Percentiles rank a stretch among this genome's conserved stretches.
Conservation (phyloP, 2,329 filamentous ascomycete genomes). For the Ceratocystis destructans region DNA sequence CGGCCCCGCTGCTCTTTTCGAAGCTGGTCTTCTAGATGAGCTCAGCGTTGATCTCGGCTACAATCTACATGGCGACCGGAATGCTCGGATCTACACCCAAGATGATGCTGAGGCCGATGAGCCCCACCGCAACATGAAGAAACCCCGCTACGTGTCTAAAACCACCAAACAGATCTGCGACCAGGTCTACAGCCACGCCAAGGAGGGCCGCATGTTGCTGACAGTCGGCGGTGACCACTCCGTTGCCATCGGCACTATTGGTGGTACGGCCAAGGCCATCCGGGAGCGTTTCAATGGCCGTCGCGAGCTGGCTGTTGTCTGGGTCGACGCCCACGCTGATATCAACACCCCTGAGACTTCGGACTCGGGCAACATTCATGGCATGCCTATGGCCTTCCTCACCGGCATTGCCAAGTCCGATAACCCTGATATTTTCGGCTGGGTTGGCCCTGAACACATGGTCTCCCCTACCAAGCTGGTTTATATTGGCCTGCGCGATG, state of each 20-base stretch:
- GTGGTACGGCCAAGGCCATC: conserved; percentile 72
- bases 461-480: conserved; percentile 72
- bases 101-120: conserved; percentile 60
- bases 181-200: conserved; percentile 79
- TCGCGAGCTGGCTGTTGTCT: conserved; percentile 84
- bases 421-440: conserved; percentile 71
- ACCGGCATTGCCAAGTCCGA: conserved; percentile 71
- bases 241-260: conserved; percentile 87
- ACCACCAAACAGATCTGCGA: conserved; percentile 67
- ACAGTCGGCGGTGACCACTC: conserved; percentile 94
- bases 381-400: conserved; percentile 91
- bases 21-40: conserved; percentile 72
- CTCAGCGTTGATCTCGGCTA: conserved; percentile 77
- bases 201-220: conserved; percentile 70
- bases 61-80: conserved; percentile 69
- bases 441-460: conserved; percentile 61
- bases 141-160: conserved; percentile 69
- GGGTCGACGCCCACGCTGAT: conserved; percentile 96
- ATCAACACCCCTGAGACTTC: conserved; percentile 93
- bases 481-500: conserved; percentile 89
- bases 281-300: conserved; percentile 57
- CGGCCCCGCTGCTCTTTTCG: conserved; percentile 75
- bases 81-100: conserved; percentile 69
- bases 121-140: conserved; percentile 85
- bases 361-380: conserved; percentile 86